Base-by-base conservation (phyloP, 345 rosid genomes). In the Populus simonii region DNA sequence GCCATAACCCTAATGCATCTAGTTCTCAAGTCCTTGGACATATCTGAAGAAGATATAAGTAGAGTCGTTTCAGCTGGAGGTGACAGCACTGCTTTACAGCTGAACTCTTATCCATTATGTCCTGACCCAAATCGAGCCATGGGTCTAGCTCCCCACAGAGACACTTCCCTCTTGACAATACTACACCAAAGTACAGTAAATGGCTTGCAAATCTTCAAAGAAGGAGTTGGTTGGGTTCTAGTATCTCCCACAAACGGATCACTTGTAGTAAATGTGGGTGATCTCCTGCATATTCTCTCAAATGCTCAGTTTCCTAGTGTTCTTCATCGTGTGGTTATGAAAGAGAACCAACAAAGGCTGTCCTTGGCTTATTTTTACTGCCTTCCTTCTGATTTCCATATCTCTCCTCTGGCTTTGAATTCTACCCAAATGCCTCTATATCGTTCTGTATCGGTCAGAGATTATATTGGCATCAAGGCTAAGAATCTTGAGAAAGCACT, bases 61-160 rank as follows among this genome's bases (percentile, higher is more conserved):
- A 84, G 89, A 83, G 68, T 53, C 39, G 74, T 53, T 36, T 65
- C 78, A 9, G 15, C 63, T 45, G 57, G 67, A 38, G 5, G 45
- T 25, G 35, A 81, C 3, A 80, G 74, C 71, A 51, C 86, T 1
- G 87, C 89, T 10, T 75, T 92, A 25, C 98, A 94, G 77, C 91
- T 94, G 47, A 94, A 94, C 85, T 90, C 90, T 12, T 94, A 92
- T 81, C 98, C 98, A 15, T 74, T 80, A 22, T 94, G 97, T 78
- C 98, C 96, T 1, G 81, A 93, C 53, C 98, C 97, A 0, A 78
- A 81, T 59, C 83, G 80, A 39, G 92, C 89, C 53, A 83, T 90
- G 93, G 98, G 98, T 61, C 82, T 94, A 75, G 96, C 97, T n/a
- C 90, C 97, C 2, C 98, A 94, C 83, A 94, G 94, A 10, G 98